Conservation (phyloP, 805 yeast genomes). For the Candida ovalis region DNA sequence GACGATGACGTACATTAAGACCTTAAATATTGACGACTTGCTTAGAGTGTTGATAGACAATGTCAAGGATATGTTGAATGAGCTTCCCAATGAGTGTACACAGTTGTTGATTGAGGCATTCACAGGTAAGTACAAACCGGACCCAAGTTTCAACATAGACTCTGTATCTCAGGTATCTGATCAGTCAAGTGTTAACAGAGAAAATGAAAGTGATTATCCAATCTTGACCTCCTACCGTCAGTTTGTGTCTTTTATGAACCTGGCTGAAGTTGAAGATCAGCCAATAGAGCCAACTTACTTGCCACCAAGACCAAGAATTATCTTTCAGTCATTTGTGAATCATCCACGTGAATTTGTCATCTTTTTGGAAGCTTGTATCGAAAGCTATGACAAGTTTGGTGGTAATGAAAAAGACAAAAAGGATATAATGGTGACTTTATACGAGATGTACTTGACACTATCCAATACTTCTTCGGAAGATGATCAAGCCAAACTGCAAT, state of each 20-base stretch:
- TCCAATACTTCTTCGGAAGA: slow-evolving; percentile 33
- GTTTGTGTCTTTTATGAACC: slow-evolving; percentile 30
- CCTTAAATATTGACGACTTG: slow-evolving; percentile 72
- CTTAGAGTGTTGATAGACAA: slow-evolving; percentile 53
- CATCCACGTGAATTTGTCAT: slow-evolving; percentile 87
- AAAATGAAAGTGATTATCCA: slow-evolving; percentile 32
- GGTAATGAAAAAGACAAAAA: slow-evolving; percentile 66
- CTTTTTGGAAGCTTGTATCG: slow-evolving; percentile 87
- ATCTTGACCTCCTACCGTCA: slow-evolving; percentile 55
- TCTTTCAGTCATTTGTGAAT: slow-evolving; percentile 81
- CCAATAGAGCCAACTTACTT: slow-evolving; percentile 63
- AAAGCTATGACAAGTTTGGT: slow-evolving; percentile 70
- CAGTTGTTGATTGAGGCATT: slow-evolving; percentile 79
- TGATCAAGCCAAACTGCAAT: slow-evolving; percentile 37
- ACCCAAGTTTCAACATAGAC: slow-evolving; percentile 18
- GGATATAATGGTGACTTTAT: slow-evolving; percentile 72
- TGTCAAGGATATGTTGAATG: slow-evolving; percentile 60
- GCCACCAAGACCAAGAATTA: slow-evolving; percentile 87
- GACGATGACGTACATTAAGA: slow-evolving; percentile 62
- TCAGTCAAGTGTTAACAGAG: slow-evolving; percentile 1
- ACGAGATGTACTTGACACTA: slow-evolving; percentile 72
- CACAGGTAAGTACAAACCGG: slow-evolving; percentile 74
- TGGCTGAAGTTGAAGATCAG: slow-evolving; percentile 14
- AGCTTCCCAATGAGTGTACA: slow-evolving; percentile 76
- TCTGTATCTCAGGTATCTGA: slow-evolving; percentile 12